Evolutionary conservation across 495 filamentous ascomycete genomes (phyloP).

Genomic region (Aspergillus haitiensis): DNA sequence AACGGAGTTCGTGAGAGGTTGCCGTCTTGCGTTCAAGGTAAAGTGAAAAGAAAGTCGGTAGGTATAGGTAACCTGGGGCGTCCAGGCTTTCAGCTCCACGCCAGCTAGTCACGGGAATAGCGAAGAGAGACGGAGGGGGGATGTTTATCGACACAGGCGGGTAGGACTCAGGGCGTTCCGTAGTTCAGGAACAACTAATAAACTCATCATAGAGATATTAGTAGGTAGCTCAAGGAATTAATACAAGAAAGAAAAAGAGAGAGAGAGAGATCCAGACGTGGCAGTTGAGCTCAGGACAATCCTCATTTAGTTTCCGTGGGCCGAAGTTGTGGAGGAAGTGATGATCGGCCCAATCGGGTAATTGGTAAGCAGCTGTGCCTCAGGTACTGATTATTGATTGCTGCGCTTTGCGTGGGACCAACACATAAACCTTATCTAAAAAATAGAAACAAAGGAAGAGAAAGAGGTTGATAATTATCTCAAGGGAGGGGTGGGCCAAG

Average conservation of each 20-base stretch:
- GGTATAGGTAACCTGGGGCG: no score
- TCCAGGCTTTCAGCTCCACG: no score
- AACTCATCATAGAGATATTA: not conserved
- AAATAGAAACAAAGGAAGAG: no score
- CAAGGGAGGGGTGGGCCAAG: no score
- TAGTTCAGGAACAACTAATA: not conserved
- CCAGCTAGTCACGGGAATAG: no score
- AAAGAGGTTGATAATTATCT: no score
- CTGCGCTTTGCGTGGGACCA: not conserved
- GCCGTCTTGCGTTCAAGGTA: no score
- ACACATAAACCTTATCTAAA: no score
- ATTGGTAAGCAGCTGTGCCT: constrained; percentile 12
- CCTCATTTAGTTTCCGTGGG: constrained; percentile 1
- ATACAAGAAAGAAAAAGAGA: not conserved
- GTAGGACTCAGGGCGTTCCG: no score
- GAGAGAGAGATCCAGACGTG: not conserved
- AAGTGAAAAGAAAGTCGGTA: no score
- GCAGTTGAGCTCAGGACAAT: not conserved
- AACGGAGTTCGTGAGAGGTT: not conserved
- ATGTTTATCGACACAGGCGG: no score
- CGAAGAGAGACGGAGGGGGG: no score
- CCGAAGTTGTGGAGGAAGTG: constrained; percentile 5
- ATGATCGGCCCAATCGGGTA: constrained; percentile 22
- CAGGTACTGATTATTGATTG: not conserved
- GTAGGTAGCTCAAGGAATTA: not conserved